phyloP scores from a whole-genome alignment of 2,329 filamentous ascomycete genomes.

The Colletotrichum shisoi region DNA sequence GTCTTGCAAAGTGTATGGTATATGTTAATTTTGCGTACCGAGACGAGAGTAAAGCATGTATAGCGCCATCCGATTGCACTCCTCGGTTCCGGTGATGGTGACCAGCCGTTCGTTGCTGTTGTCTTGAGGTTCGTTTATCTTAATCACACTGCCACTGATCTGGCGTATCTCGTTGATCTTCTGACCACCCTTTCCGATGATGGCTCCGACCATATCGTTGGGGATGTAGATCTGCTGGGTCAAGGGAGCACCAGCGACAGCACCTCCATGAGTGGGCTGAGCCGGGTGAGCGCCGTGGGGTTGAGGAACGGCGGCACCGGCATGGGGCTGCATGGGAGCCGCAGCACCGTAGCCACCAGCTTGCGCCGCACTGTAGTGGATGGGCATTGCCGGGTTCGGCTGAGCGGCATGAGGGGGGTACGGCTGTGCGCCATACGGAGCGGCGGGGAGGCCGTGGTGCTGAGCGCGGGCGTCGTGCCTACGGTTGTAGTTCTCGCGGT shows the following conservation, averaged over 20 bases:
- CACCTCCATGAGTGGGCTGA: slow-evolving; percentile 73
- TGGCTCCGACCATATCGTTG: slow-evolving; percentile 99
- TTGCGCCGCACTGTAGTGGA: slow-evolving; percentile 77
- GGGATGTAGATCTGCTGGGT: slow-evolving; percentile 99
- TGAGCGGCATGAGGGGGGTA: slow-evolving; percentile 73
- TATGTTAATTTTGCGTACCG: slow-evolving; percentile 65
- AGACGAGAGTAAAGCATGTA: slow-evolving; percentile 99
- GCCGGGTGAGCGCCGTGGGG: slow-evolving; percentile 64
- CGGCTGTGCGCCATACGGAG: slow-evolving; percentile 74
- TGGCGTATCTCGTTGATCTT: slow-evolving; percentile 99
- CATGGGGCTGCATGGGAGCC: slow-evolving; percentile 80
- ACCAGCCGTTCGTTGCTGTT: slow-evolving; percentile 98
- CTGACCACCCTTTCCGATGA: slow-evolving; percentile 96
- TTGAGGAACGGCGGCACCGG: slow-evolving; percentile 63
- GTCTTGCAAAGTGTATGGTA: background rate
- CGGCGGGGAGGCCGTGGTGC: slow-evolving; percentile 74
- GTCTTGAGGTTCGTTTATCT: slow-evolving; percentile 99
- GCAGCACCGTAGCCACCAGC: slow-evolving; percentile 77
- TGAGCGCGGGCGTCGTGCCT: slow-evolving; percentile 73
- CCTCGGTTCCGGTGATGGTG: slow-evolving; percentile 95
- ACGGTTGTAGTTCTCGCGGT: slow-evolving; percentile 82
- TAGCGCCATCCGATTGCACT: slow-evolving; percentile 99
- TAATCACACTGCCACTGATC: slow-evolving; percentile 96
- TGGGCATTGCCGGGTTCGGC: slow-evolving; percentile 68
- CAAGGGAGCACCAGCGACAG: slow-evolving; percentile 78